A percentile compares a stretch with the other conserved stretches of the same genome.
These are phyloP conservation scores for Podaxis sp. DNA, from an alignment of 768 basidiomycete species.

Conservation along the genomic window DNA sequence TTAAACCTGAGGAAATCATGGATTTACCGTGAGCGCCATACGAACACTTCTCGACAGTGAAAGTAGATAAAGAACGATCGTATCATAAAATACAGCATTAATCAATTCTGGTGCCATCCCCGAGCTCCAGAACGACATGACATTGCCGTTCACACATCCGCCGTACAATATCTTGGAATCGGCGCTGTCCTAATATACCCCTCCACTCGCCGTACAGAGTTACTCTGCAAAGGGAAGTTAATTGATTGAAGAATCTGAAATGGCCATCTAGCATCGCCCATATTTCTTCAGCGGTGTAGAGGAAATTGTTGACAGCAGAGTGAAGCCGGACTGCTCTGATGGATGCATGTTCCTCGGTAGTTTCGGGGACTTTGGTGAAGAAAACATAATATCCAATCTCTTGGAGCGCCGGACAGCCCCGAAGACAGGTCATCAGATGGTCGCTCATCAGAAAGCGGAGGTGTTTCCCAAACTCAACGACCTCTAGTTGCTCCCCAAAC, in stretches of 20 bases:
- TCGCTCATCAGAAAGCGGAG: conserved; percentile 50
- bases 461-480: conserved; percentile 55
- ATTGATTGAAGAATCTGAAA: conserved; percentile 37
- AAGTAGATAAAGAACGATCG: neutral
- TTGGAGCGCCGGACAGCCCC: conserved; percentile 38
- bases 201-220: conserved; percentile 54
- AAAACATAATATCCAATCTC: conserved; percentile 54
- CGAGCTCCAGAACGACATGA: neutral
- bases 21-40: neutral
- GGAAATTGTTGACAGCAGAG: conserved; percentile 38
- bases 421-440: conserved; percentile 41
- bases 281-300: conserved; percentile 27
- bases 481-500: conserved; percentile 46
- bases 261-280: conserved; percentile 44
- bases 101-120: neutral
- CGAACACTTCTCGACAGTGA: neutral
- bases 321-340: conserved; percentile 49
- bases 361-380: conserved; percentile 36
- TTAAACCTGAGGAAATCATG: conserved; percentile 23
- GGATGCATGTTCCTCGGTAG: conserved; percentile 20
- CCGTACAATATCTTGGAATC: conserved; percentile 17
- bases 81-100: neutral
- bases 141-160: neutral
- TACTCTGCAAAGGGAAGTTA: conserved; percentile 43
- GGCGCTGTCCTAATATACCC: conserved; percentile 29